Base-by-base conservation (phyloP, 805 yeast species). In the Nakazawaea molendinolei region DNA sequence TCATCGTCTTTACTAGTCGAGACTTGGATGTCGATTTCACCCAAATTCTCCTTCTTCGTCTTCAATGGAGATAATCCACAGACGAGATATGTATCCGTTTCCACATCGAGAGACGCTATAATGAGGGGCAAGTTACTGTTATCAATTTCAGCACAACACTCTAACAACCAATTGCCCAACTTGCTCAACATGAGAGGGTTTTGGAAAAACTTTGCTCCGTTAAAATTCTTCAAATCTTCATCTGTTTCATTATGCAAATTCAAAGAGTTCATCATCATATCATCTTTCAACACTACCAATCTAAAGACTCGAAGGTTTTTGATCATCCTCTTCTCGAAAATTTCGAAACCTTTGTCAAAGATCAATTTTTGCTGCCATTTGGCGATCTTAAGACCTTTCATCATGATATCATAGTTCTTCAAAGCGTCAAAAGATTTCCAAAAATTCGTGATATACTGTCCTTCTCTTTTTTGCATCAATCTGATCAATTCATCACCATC, bases 121-220 rank as follows among this genome's bases (percentile, higher is more conserved):
- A 90, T 92, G 47, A 90, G 61, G 2, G 98, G 97, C 36, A 83
- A 60, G 28, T 83, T 60, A 16, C 71, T 70, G 38, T 65, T 65
- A 43, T 83, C 89, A 13, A 81, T 60, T 52, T 87, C 96, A 4
- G 94, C 81, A 47, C 90, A 81, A 41, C 86, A 80, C 52, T 94
- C 97, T 31, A 86, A 62, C 4, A 92, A 66, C 98, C 98, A 94
- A 40, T 77, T 73, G 0, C 97, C 97, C 18, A 92, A 63, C 46
- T 95, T 74, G 26, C 86, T 64, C 31, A 94, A 59, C 30, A 94
- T 85, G 40, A 92, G 60, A 3, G 98, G 98, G 55, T 92, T 94
- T 46, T 72, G 72, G 57, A 86, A 90, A 34, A 85, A 60, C 20
- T 68, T 73, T 19, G 86, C 63, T 1, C 87, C 31, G 16, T 17